phyloP scores from a whole-genome alignment of 108 stramenopile genomes.

The Skeletonema menzelii region DNA sequence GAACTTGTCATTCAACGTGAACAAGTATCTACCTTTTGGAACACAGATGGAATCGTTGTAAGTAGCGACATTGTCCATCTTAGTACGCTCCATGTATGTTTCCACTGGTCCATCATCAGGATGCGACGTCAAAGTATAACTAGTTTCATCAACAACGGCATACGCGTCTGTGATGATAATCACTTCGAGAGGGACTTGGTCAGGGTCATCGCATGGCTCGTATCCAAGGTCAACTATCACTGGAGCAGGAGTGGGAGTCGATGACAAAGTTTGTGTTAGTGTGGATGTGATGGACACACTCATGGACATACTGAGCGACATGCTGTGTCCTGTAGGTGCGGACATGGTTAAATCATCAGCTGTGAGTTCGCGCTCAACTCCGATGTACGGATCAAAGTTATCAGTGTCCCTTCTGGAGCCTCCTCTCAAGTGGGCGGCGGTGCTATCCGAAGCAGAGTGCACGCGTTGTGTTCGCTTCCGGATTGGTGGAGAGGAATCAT shows the following conservation, averaged over 20 bases:
- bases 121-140: not conserved
- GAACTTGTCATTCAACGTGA: not conserved
- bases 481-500: not conserved
- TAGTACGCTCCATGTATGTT: not conserved
- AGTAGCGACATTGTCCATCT: not conserved
- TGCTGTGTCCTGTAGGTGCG: not conserved
- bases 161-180: not conserved
- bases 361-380: not conserved
- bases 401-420: not conserved
- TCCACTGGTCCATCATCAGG: not conserved
- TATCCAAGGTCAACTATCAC: not conserved
- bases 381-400: not conserved
- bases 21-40: not conserved
- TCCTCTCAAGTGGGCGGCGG: not conserved
- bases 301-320: not conserved
- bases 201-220: not conserved
- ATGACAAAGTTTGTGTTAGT: too few species aligned
- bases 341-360: not conserved
- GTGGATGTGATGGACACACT: too few species aligned
- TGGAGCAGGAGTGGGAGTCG: not conserved
- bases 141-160: not conserved
- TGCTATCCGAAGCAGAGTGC: not conserved
- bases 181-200: not conserved
- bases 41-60: not conserved
- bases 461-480: not conserved